These are phyloP conservation scores for Stromatinia cepivora DNA, from an alignment of 2,329 filamentous ascomycete species.

Conservation along the genomic window DNA sequence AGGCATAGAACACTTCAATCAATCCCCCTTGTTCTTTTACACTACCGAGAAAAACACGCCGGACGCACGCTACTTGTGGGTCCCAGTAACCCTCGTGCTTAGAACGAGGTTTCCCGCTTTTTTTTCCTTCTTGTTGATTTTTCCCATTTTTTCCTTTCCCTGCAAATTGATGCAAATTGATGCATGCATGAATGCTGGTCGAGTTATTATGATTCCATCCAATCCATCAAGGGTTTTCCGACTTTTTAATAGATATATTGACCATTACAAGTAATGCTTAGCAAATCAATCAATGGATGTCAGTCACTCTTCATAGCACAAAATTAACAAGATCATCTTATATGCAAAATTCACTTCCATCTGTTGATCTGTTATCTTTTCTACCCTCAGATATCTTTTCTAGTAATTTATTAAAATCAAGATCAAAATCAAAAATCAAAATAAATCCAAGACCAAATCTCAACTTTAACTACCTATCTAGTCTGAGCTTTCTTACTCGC, in stretches of 20 bases:
- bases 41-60: constrained; percentile 12
- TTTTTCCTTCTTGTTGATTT: not conserved
- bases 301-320: not conserved
- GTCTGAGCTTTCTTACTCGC: not conserved
- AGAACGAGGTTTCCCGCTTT: not conserved
- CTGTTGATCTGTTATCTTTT: not conserved
- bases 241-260: not conserved
- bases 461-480: not conserved
- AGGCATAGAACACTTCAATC: not conserved
- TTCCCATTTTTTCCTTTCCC: too few relatives aligned
- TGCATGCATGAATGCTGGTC: not conserved
- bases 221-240: not conserved
- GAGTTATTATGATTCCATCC: not conserved
- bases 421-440: too few relatives aligned
- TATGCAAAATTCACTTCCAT: constrained; percentile 6
- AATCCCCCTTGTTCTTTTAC: constrained; percentile 5
- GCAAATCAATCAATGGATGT: constrained; percentile 4
- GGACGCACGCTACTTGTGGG: constrained; percentile 12
- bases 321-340: not conserved
- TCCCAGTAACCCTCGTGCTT: not conserved
- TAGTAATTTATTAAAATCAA: not conserved
- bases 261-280: constrained; percentile 7
- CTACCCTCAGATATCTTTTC: not conserved
- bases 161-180: not conserved
- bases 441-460: not conserved